Conservation (phyloP, 1,284 basidiomycete genomes). For the Apiotrichum sp. region DNA sequence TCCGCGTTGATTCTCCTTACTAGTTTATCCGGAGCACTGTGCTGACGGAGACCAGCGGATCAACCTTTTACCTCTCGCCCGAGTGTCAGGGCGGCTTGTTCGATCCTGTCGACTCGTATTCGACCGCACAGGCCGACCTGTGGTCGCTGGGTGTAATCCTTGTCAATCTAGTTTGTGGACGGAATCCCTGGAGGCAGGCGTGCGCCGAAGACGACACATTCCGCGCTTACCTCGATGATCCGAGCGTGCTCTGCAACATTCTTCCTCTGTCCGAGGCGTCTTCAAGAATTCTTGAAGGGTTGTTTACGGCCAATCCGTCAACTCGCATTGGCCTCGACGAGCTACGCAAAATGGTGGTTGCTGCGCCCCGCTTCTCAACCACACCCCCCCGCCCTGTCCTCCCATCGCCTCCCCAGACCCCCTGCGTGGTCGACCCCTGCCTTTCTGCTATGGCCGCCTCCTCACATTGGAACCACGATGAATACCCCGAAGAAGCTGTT, state of each 20-base stretch:
- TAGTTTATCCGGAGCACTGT: too few species aligned
- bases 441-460: constrained; percentile 1
- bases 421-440: background rate
- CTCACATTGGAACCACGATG: background rate
- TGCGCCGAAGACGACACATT: constrained; percentile 66
- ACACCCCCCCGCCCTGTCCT: background rate
- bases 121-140: constrained; percentile 70
- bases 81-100: constrained; percentile 80
- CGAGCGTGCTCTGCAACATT: constrained; percentile 61
- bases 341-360: constrained; percentile 56
- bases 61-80: constrained; percentile 71
- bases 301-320: constrained; percentile 55
- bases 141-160: constrained; percentile 93
- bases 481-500: background rate
- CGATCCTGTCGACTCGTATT: constrained; percentile 57
- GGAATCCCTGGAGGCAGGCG: constrained; percentile 82
- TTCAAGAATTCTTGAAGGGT: constrained; percentile 55
- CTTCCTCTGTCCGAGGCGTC: constrained; percentile 56
- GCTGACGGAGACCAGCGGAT: constrained; percentile 54
- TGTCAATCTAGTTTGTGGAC: constrained; percentile 81
- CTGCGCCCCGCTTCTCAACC: constrained; percentile 60
- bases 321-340: constrained; percentile 57
- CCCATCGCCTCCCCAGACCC: background rate
- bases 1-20: too few species aligned
- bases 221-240: constrained; percentile 60